phyloP scores from a whole-genome alignment of 2,329 filamentous ascomycete species.

The Colletotrichum cuscutae region DNA sequence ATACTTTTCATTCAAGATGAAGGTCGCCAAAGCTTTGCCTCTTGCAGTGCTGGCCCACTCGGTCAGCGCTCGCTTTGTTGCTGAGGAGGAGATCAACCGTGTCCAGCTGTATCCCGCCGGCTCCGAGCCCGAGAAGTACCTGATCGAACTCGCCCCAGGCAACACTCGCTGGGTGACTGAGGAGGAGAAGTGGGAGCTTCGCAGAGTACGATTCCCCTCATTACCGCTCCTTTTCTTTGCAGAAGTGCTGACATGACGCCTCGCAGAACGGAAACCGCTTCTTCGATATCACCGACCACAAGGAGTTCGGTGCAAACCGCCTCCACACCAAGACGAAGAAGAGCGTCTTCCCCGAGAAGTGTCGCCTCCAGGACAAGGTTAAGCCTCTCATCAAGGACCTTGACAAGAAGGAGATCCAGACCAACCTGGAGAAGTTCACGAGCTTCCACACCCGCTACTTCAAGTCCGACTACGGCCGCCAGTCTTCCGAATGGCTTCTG shows the following conservation, averaged over 20 bases:
- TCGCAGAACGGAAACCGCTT: conserved; percentile 86
- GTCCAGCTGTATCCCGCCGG: conserved; percentile 59
- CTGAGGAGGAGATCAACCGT: conserved; percentile 60
- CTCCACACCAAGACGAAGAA: conserved; percentile 47
- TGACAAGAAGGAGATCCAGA: conserved; percentile 79
- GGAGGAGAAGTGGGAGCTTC: conserved; percentile 93
- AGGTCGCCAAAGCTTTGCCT: conserved; percentile 61
- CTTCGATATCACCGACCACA: conserved; percentile 90
- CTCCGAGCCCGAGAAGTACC: conserved; percentile 64
- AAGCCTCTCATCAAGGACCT: conserved; percentile 74
- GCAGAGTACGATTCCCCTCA: conserved; percentile 67
- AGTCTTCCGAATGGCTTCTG: conserved; percentile 91
- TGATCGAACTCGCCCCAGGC: conserved; percentile 87
- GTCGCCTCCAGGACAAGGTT: conserved; percentile 73
- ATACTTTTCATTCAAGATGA: conserved; percentile 52
- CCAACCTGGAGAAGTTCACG: conserved; percentile 81
- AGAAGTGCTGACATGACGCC: not conserved
- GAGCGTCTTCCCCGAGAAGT: conserved; percentile 75
- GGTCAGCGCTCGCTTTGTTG: conserved; percentile 66
- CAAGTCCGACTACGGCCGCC: conserved; percentile 79
- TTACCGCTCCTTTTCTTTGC: not conserved
- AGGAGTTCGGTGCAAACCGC: conserved; percentile 66
- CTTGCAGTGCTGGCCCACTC: conserved; percentile 66
- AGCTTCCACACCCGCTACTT: conserved; percentile 87
- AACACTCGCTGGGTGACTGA: conserved; percentile 90